Base-by-base conservation (phyloP, 192 early-diverging fungal species). In the Coemansia sp. region DNA sequence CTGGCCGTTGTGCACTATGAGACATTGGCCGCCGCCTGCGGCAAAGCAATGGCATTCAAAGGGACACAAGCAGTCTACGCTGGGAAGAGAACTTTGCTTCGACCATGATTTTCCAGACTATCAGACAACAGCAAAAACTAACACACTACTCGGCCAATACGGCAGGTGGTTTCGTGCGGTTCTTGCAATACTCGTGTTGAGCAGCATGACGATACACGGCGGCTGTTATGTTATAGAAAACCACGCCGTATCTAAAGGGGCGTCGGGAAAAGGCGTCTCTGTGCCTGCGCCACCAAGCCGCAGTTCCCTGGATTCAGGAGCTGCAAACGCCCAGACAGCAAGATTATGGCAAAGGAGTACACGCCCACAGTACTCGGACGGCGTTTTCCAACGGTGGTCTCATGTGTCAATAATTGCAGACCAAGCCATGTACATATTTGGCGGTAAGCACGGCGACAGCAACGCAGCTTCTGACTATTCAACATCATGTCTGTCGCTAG, bases 391-490 rank as follows among this genome's bases (percentile, higher is more conserved):
- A 49, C 78, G 78, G 66, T 81, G 73, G 70, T 59, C 61, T 10
- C 73, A 76, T 22, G 62, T 73, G 3, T 81, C 78, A 22, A 65
- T 65, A 4, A 73, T 81, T 8, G 73, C 78, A 32, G 78, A 81
- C 70, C 63, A 73, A 52, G 65, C 73, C 26, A 68, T 81, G 49
- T 81, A 81, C 57, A 68, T 81, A 36, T 63, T 81, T 21, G 78
- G 78, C 60, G 78, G 78, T 16, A 74, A 73, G 21, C 15, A 19
- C 22, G 52, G 60, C 41, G 46, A 40, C 21, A 71, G 73, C 39
- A 71, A 74, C 54, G 26, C 58, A 10, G 43, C 49, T 11, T 22
- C n/a, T 32, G 69, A 72, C 69, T 81, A 72, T 48, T 73, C 72
- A 40, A 15, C 58, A 3, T 19, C 68, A 37, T 81, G 73, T 46